These are phyloP conservation scores for Phytophthora sp. DNA, from an alignment of 352 stramenopile species.

Conservation along the genomic window DNA sequence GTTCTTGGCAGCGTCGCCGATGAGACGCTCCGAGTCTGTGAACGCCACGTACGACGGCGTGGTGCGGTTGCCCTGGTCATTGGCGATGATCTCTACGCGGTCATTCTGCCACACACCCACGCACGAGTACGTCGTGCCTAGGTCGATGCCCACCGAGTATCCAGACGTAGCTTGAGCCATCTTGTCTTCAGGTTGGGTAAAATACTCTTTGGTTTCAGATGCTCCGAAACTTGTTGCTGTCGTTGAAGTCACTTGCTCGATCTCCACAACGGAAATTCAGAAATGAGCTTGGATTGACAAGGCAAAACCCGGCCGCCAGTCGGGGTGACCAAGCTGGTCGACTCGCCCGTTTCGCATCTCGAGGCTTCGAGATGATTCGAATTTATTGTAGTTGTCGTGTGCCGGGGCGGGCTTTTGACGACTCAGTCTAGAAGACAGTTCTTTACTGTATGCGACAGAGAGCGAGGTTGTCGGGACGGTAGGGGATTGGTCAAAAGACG, in stretches of 20 bases:
- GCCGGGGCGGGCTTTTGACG: too few species aligned
- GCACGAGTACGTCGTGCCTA: conserved; percentile 95
- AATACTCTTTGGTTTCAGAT: conserved; percentile 15
- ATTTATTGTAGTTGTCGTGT: background rate
- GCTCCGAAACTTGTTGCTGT: background rate
- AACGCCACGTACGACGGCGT: conserved; percentile 96
- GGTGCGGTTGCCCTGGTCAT: conserved; percentile 96
- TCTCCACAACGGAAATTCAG: conserved; percentile 34
- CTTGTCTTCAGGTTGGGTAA: conserved; percentile 19
- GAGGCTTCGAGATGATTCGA: conserved; percentile 2
- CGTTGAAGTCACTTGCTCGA: background rate
- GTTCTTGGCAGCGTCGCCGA: conserved; percentile 95
- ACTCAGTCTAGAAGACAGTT: too few species aligned
- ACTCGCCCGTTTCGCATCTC: background rate
- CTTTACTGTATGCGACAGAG: too few species aligned
- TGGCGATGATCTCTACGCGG: conserved; percentile 96
- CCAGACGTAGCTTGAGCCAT: conserved; percentile 34
- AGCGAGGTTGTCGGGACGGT: too few species aligned
- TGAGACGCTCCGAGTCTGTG: conserved; percentile 92
- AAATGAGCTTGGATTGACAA: conserved; percentile 28
- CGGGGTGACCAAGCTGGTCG: background rate
- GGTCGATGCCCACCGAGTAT: conserved; percentile 83
- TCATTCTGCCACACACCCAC: conserved; percentile 94
- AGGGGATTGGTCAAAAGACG: too few species aligned
- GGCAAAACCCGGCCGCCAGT: background rate